phyloP scores from a whole-genome alignment of 352 stramenopile genomes.

The Peronospora destructor region DNA sequence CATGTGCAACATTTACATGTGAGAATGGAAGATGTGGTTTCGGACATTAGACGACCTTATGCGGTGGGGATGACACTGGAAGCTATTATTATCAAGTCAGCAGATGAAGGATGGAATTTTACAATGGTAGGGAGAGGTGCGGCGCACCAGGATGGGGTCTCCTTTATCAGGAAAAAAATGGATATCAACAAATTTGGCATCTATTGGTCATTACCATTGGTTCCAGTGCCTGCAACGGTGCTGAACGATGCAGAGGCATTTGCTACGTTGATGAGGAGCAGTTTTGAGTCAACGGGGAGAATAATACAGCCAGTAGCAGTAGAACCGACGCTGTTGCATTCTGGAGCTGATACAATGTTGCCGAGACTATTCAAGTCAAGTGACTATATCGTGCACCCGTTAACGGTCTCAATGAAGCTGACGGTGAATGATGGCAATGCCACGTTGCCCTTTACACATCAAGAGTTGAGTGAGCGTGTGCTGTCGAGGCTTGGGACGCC shows the following conservation, averaged over 20 bases:
- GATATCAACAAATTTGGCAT: slow-evolving; percentile 76
- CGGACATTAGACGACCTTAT: slow-evolving; percentile 36
- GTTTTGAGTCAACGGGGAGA: slow-evolving; percentile 30
- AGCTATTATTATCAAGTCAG: slow-evolving; percentile 77
- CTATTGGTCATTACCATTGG: slow-evolving; percentile 65
- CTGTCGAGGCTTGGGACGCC: slow-evolving; percentile 63
- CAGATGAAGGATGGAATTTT: slow-evolving; percentile 76
- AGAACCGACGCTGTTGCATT: too few species aligned
- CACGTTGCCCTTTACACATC: slow-evolving; percentile 72
- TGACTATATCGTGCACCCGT: slow-evolving; percentile 68
- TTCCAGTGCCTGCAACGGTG: slow-evolving; percentile 33
- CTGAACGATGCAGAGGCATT: slow-evolving; percentile 56
- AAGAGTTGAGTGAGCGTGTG: slow-evolving; percentile 64
- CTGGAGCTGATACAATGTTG: slow-evolving; percentile 5
- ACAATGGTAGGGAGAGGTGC: slow-evolving; percentile 62
- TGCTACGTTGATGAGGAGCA: slow-evolving; percentile 60
- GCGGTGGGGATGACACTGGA: slow-evolving; percentile 70
- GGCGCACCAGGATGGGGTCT: slow-evolving; percentile 3
- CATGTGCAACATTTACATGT: slow-evolving; percentile 73
- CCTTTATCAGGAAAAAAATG: slow-evolving; percentile 75
- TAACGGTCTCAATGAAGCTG: slow-evolving; percentile 73
- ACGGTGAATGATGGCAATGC: slow-evolving; percentile 76
- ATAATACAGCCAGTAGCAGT: not conserved
- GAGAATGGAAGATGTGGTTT: slow-evolving; percentile 60
- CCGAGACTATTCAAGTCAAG: slow-evolving; percentile 34